phyloP scores from a whole-genome alignment of 208 protist genomes.

The Leishmania gerbilli region DNA sequence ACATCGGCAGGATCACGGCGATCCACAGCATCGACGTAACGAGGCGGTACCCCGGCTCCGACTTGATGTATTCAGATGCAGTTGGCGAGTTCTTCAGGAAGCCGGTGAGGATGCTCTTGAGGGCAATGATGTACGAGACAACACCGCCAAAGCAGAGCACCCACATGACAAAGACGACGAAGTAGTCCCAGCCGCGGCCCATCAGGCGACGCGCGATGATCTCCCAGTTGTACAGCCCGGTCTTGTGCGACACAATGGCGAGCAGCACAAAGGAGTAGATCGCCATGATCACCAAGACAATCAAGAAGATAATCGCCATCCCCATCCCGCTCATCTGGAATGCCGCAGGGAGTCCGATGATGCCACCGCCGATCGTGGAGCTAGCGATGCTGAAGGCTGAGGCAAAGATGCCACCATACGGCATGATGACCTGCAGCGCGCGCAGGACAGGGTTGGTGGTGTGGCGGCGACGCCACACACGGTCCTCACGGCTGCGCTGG shows the following conservation, averaged over 20 bases:
- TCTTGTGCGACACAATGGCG: slow-evolving; percentile 40
- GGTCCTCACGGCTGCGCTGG: slow-evolving; percentile 23
- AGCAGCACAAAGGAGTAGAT: slow-evolving; percentile 74
- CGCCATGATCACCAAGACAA: slow-evolving; percentile 36
- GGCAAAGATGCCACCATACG: slow-evolving; percentile 52
- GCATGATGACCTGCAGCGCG: slow-evolving; percentile 39
- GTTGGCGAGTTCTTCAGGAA: slow-evolving; percentile 29
- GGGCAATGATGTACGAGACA: slow-evolving; percentile 63
- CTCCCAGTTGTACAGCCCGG: slow-evolving; percentile 58
- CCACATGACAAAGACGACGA: slow-evolving; percentile 54
- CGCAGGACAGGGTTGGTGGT: slow-evolving; percentile 39
- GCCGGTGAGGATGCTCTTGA: slow-evolving; percentile 44
- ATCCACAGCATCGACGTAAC: slow-evolving; percentile 65
- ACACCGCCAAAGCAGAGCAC: slow-evolving; percentile 60
- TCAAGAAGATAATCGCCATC: slow-evolving; percentile 40
- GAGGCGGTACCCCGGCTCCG: slow-evolving; percentile 36
- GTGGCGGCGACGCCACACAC: slow-evolving; percentile 48
- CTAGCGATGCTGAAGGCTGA: slow-evolving; percentile 62
- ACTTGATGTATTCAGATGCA: slow-evolving; percentile 23
- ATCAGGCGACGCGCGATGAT: slow-evolving; percentile 44
- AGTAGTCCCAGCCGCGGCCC: slow-evolving; percentile 21
- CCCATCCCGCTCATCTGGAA: slow-evolving; percentile 58
- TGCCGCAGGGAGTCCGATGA: slow-evolving; percentile 53
- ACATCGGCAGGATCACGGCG: slow-evolving; percentile 29
- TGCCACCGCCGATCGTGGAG: slow-evolving; percentile 70